Conservation (phyloP, 176 grass and related monocot species). For the Carex cristatella region DNA sequence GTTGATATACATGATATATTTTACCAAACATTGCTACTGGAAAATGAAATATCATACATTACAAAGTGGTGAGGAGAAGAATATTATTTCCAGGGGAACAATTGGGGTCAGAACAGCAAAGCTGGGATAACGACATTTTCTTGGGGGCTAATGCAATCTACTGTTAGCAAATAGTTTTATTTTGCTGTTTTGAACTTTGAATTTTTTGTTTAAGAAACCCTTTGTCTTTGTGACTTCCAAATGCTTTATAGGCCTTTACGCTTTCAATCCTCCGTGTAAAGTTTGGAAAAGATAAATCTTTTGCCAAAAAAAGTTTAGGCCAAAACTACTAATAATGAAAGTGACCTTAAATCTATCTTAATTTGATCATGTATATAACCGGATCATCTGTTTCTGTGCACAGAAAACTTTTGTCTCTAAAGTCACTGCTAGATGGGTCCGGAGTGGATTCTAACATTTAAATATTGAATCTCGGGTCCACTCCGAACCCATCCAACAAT, state of each 20-base stretch:
- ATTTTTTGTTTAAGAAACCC: neutral
- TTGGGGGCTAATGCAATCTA: neutral
- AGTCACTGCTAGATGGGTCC: too few species aligned
- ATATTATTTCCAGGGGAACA: neutral
- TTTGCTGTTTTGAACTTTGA: neutral
- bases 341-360: neutral
- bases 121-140: neutral
- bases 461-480: too few species aligned
- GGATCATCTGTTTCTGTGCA: too few species aligned
- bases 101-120: neutral
- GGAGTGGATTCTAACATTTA: too few species aligned
- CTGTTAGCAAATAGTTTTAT: neutral
- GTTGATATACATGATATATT: too few species aligned
- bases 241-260: neutral
- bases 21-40: too few species aligned
- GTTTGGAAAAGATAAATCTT: neutral
- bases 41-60: too few species aligned
- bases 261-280: neutral
- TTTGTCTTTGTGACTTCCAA: neutral
- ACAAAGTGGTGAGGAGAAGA: neutral
- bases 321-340: neutral
- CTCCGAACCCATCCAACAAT: too few species aligned
- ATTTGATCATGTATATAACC: neutral
- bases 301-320: neutral
- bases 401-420: too few species aligned